Conservation (phyloP, 495 filamentous ascomycete species). For the Aeminium ludgeri region DNA sequence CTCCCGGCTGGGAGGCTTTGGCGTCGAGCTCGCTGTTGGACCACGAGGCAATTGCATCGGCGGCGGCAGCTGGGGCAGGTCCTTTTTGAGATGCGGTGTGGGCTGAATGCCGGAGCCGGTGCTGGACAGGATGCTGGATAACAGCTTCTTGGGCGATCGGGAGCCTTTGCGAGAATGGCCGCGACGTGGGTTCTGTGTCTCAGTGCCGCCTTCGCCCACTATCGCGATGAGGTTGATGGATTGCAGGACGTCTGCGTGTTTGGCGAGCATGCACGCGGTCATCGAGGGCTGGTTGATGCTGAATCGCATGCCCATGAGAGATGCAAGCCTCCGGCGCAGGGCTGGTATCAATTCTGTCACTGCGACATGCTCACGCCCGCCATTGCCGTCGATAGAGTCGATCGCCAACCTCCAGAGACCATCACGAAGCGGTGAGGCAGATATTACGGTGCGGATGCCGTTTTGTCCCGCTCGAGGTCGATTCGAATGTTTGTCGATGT, state of each 20-base stretch:
- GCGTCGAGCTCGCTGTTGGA: neutral
- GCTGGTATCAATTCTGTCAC: constrained; percentile 49
- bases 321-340: constrained; percentile 38
- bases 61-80: constrained; percentile 12
- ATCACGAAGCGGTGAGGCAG: constrained; percentile 26
- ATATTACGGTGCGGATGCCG: constrained; percentile 34
- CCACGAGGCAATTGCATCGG: constrained; percentile 3
- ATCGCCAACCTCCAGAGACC: constrained; percentile 41
- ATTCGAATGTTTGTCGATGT: constrained; percentile 40
- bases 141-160: constrained; percentile 74
- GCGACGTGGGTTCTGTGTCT: neutral
- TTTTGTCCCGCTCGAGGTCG: constrained; percentile 45
- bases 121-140: constrained; percentile 54
- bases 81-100: constrained; percentile 14
- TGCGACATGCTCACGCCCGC: constrained; percentile 50
- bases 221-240: constrained; percentile 40
- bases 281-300: constrained; percentile 46
- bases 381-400: constrained; percentile 41
- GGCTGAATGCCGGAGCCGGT: constrained; percentile 13
- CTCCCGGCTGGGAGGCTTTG: constrained; percentile 14
- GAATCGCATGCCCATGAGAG: constrained; percentile 1
- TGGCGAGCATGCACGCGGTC: constrained; percentile 44
- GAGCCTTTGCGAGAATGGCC: constrained; percentile 41
- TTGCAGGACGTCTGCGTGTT: constrained; percentile 57
- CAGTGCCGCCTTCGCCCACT: neutral